phyloP scores from a whole-genome alignment of 371 early-diverging fungal genomes.

The Quaeritorhiza haematococci region DNA sequence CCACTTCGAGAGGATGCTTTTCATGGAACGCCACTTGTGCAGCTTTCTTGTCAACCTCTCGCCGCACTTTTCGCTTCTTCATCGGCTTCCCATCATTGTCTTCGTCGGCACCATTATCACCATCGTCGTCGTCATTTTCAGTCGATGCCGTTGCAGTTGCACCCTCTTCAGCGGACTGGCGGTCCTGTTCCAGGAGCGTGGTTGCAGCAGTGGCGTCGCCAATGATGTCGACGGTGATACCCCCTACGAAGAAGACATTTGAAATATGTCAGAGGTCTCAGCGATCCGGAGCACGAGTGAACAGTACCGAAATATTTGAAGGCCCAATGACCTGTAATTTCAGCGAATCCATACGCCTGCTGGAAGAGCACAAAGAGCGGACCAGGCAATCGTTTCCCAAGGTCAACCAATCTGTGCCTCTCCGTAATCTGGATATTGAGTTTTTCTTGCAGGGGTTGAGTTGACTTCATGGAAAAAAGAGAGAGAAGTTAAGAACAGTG shows the following conservation, averaged over 20 bases:
- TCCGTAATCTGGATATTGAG: constrained; percentile 10
- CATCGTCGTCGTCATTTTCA: background rate
- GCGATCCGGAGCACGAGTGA: background rate
- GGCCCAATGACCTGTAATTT: background rate
- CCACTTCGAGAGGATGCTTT: background rate
- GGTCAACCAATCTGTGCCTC: background rate
- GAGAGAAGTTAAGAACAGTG: background rate
- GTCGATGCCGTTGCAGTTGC: background rate
- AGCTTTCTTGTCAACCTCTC: too few relatives aligned
- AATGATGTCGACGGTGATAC: constrained; percentile 13
- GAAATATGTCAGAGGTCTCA: constrained; percentile 1
- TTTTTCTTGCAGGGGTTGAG: constrained; percentile 27
- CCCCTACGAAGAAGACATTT: too few relatives aligned
- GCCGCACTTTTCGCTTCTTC: background rate
- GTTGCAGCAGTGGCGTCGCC: too few relatives aligned
- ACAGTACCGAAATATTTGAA: background rate
- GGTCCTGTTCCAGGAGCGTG: background rate
- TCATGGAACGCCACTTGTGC: background rate
- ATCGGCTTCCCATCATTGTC: background rate
- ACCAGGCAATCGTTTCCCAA: constrained; percentile 11
- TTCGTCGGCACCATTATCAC: background rate
- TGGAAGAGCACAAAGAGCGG: constrained; percentile 27
- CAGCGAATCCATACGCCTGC: constrained; percentile 11
- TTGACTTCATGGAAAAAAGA: constrained; percentile 9
- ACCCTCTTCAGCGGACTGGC: background rate